phyloP scores from a whole-genome alignment of 495 filamentous ascomycete species.

The Jackrogersella minutella region DNA sequence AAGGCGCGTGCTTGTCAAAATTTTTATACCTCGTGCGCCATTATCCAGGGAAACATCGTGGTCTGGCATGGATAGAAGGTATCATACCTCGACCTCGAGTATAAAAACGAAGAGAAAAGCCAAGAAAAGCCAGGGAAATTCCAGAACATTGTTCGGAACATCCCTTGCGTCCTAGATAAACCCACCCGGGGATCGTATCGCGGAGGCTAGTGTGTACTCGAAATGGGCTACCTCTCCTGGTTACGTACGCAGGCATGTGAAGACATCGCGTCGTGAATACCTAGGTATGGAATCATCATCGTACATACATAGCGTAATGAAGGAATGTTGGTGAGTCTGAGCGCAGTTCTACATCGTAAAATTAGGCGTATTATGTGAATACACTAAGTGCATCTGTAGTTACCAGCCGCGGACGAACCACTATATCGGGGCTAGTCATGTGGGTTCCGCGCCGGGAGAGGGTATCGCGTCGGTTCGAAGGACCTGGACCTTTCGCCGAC shows the following conservation, averaged over 20 bases:
- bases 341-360: no score
- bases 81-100: conserved; percentile 23
- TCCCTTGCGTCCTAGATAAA: conserved; percentile 33
- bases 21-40: not conserved
- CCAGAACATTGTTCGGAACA: conserved; percentile 39
- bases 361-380: no score
- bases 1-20: not conserved
- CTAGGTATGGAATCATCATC: conserved; percentile 4
- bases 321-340: not conserved
- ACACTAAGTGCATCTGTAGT: conserved; percentile 4
- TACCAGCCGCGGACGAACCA: conserved; percentile 31
- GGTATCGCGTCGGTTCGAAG: conserved; percentile 5
- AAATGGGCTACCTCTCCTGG: conserved; percentile 10
- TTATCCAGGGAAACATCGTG: no score
- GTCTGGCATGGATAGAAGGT: no score
- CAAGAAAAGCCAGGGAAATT: not conserved
- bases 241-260: conserved; percentile 29
- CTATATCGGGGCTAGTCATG: conserved; percentile 36
- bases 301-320: no score
- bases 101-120: conserved; percentile 29
- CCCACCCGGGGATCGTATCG: conserved; percentile 14
- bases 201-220: conserved; percentile 13
- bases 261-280: not conserved
- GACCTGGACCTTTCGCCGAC: conserved; percentile 5
- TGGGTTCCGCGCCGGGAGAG: conserved; percentile 11